Evolutionary conservation across 1,139 yeast species (phyloP).

Genomic region (Diutina ranongensis): DNA sequence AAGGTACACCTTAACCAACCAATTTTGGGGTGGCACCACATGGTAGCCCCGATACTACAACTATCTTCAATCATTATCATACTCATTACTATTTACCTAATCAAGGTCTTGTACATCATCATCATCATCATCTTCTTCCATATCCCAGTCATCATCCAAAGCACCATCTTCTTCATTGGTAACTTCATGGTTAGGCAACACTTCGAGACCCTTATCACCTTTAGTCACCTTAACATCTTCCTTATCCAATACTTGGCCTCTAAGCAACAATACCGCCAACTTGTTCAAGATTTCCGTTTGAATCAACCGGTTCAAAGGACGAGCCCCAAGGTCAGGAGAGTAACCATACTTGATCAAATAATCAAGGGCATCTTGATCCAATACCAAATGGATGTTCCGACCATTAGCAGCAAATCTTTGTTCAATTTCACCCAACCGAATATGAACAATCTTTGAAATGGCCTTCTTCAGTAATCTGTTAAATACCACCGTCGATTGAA

Average conservation of each 20-base stretch:
- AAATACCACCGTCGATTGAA: conserved; percentile 83
- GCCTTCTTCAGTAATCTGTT: conserved; percentile 87
- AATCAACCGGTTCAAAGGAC: conserved; percentile 91
- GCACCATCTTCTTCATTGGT: conserved; percentile 34
- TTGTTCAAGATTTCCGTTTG: conserved; percentile 80
- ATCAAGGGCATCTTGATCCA: conserved; percentile 65
- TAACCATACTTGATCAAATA: conserved; percentile 80
- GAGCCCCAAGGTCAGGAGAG: conserved; percentile 89
- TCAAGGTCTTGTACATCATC: conserved; percentile 10
- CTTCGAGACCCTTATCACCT: conserved; percentile 58
- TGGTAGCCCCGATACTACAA: no score
- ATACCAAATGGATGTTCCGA: conserved; percentile 57
- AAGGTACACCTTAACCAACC: no score
- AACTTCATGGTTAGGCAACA: conserved; percentile 78
- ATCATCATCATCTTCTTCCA: conserved; percentile 39
- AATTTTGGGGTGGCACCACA: no score
- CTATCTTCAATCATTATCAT: no score
- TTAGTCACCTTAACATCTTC: conserved; percentile 63
- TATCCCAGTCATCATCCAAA: conserved; percentile 42
- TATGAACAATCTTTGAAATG: conserved; percentile 79
- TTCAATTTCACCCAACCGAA: conserved; percentile 77
- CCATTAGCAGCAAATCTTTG: conserved; percentile 75
- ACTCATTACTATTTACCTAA: no score
- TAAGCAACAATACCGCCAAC: conserved; percentile 77
- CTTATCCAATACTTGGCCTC: conserved; percentile 80